Evolutionary conservation across 1,284 basidiomycete species (phyloP).

Genomic region (Lignosus rhinocerotis): DNA sequence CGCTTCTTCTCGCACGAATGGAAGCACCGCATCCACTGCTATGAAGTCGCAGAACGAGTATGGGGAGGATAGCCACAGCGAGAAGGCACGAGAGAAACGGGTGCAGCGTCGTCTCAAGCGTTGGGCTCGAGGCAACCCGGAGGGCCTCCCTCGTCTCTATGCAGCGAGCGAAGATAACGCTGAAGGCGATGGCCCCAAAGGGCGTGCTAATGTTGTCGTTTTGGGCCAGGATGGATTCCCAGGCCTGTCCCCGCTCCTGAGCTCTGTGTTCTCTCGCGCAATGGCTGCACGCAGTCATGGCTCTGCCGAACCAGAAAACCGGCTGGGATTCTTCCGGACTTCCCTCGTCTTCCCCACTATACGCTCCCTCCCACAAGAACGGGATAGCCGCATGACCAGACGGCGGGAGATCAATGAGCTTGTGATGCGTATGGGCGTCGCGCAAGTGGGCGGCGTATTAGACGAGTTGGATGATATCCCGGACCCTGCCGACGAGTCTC

Average conservation of each 20-base stretch:
- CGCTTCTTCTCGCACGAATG: slow-evolving; percentile 26
- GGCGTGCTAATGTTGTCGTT: slow-evolving; percentile 50
- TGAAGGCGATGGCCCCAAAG: slow-evolving; percentile 32
- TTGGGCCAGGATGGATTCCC: slow-evolving; percentile 41
- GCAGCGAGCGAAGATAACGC: slow-evolving; percentile 41
- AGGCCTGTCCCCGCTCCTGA: slow-evolving; percentile 28
- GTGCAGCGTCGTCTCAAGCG: slow-evolving; percentile 64
- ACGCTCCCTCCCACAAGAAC: slow-evolving; percentile 60
- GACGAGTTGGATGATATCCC: slow-evolving; percentile 38
- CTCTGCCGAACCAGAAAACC: slow-evolving; percentile 19
- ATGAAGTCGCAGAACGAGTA: slow-evolving; percentile 45
- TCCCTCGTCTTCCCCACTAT: slow-evolving; percentile 69
- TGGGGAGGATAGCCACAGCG: slow-evolving; percentile 63
- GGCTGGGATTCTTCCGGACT: slow-evolving; percentile 64
- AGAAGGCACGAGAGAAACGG: slow-evolving; percentile 66
- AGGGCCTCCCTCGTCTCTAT: slow-evolving; percentile 61
- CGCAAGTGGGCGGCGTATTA: slow-evolving; percentile 71
- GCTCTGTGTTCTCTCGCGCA: slow-evolving; percentile 22
- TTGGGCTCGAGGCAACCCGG: slow-evolving; percentile 67
- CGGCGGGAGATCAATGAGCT: slow-evolving; percentile 78
- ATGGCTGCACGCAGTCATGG: slow-evolving; percentile 20
- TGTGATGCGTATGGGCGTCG: slow-evolving; percentile 77
- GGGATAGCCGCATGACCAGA: slow-evolving; percentile 55
- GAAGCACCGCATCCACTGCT: slow-evolving; percentile 5
- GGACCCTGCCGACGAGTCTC: slow-evolving; percentile 11